phyloP scores from a whole-genome alignment of 2,329 filamentous ascomycete species.

The Fusarium ambrosium region DNA sequence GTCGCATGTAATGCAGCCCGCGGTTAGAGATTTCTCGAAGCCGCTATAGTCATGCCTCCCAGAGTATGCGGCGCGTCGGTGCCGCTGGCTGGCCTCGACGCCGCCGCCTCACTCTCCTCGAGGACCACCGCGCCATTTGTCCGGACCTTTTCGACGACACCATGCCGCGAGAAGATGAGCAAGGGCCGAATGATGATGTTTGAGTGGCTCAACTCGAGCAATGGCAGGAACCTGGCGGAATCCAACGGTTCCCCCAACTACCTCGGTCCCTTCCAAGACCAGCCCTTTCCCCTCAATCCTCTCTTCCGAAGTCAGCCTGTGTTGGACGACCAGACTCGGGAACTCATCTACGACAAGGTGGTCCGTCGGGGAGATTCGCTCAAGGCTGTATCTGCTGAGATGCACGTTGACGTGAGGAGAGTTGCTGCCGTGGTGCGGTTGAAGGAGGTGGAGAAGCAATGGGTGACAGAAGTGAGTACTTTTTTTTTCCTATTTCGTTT shows the following conservation, averaged over 20 bases:
- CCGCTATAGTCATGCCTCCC: constrained; percentile 50
- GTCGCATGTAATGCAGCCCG: constrained; percentile 44
- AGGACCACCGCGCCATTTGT: constrained; percentile 32
- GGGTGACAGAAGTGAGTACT: constrained; percentile 78
- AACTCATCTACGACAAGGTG: constrained; percentile 80
- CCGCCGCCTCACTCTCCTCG: constrained; percentile 38
- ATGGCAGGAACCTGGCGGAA: constrained; percentile 45
- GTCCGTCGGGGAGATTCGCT: constrained; percentile 76
- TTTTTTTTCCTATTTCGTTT: neutral
- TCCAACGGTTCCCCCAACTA: constrained; percentile 52
- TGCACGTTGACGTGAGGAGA: constrained; percentile 84
- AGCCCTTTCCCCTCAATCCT: constrained; percentile 81
- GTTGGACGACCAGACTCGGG: constrained; percentile 78
- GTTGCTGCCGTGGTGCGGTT: constrained; percentile 88
- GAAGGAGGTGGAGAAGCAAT: constrained; percentile 87
- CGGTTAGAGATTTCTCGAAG: constrained; percentile 31
- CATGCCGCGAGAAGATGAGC: constrained; percentile 55
- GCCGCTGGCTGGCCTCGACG: constrained; percentile 51
- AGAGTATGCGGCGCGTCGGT: constrained; percentile 48
- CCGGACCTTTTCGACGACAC: constrained; percentile 58
- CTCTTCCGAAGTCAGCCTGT: constrained; percentile 79
- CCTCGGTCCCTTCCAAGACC: constrained; percentile 54
- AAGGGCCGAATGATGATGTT: constrained; percentile 55
- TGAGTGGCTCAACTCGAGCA: constrained; percentile 52
- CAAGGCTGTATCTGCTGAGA: constrained; percentile 81